Conservation (phyloP, 495 filamentous ascomycete species). For the Polyplosphaeria fusca region DNA sequence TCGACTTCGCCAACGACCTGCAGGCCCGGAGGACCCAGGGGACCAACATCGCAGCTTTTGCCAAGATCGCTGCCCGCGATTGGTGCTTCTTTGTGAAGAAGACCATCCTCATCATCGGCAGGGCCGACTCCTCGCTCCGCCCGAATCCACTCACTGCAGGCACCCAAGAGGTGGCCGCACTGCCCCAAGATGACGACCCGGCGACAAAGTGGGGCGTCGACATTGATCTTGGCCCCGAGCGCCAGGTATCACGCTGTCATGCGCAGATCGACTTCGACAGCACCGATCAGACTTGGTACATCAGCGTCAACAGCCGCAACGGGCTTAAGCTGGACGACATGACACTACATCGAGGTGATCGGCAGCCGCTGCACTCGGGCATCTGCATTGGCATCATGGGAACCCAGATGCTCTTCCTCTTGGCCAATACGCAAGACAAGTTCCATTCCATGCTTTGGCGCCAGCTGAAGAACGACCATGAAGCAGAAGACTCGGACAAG, state of each 20-base stretch:
- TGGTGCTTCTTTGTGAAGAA: conserved; percentile 94
- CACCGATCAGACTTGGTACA: conserved; percentile 66
- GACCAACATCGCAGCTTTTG: conserved; percentile 62
- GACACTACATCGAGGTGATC: conserved; percentile 61
- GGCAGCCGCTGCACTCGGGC: conserved; percentile 69
- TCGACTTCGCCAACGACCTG: conserved; percentile 34
- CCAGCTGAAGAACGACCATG: conserved; percentile 28
- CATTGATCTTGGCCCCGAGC: conserved; percentile 90
- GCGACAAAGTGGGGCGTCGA: conserved; percentile 61
- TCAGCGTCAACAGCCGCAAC: conserved; percentile 85
- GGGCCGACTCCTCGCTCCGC: conserved; percentile 16
- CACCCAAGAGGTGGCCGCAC: conserved; percentile 11
- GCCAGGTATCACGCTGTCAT: conserved; percentile 84
- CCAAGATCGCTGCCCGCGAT: conserved; percentile 83
- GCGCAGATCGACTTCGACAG: conserved; percentile 79
- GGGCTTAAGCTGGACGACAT: conserved; percentile 76
- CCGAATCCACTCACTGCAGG: conserved; percentile 11
- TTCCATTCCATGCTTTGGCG: conserved; percentile 33
- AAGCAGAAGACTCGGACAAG: conserved; percentile 29
- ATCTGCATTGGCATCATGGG: conserved; percentile 86
- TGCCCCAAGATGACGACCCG: conserved; percentile 32
- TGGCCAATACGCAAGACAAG: conserved; percentile 51
- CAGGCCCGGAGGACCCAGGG: conserved; percentile 21
- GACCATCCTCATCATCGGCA: conserved; percentile 75
- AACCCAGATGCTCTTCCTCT: conserved; percentile 96